Conservation (phyloP, 495 filamentous ascomycete genomes). For the Echria macrotheca region DNA sequence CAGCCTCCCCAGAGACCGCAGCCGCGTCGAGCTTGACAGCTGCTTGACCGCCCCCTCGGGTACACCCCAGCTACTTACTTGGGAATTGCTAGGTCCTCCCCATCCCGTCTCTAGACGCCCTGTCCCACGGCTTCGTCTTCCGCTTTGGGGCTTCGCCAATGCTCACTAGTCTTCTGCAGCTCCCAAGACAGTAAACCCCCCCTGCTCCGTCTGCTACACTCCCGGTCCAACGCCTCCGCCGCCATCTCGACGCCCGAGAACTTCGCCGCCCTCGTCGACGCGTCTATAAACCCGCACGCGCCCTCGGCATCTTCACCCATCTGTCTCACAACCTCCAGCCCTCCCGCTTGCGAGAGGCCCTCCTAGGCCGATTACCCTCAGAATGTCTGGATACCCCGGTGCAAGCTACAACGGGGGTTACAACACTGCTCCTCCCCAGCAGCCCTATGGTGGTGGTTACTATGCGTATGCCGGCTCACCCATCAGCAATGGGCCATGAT, state of each 20-base stretch:
- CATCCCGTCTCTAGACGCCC: background rate
- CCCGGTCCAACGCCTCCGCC: background rate
- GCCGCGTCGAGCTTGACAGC: background rate
- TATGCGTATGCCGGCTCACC: no score
- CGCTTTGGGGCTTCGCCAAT: constrained; percentile 1
- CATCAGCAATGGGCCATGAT: no score
- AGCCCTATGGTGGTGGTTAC: constrained; percentile 34
- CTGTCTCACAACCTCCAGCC: background rate
- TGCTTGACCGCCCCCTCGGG: background rate
- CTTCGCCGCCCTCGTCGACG: background rate
- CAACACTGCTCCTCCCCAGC: constrained; percentile 32
- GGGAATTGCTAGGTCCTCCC: background rate
- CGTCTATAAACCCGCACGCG: constrained; percentile 10
- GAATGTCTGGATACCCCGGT: constrained; percentile 38
- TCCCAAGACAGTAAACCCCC: background rate
- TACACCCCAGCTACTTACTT: background rate
- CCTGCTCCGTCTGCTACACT: background rate
- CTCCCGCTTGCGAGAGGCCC: constrained; percentile 16
- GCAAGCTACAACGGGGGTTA: constrained; percentile 38
- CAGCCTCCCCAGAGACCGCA: background rate
- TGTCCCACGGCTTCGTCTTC: background rate
- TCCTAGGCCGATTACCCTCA: constrained; percentile 3
- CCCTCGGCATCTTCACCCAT: background rate
- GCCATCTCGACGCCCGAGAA: no score
- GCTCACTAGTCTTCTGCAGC: constrained; percentile 4